phyloP scores from a whole-genome alignment of 495 filamentous ascomycete genomes.

The Aspergillus hancockii region DNA sequence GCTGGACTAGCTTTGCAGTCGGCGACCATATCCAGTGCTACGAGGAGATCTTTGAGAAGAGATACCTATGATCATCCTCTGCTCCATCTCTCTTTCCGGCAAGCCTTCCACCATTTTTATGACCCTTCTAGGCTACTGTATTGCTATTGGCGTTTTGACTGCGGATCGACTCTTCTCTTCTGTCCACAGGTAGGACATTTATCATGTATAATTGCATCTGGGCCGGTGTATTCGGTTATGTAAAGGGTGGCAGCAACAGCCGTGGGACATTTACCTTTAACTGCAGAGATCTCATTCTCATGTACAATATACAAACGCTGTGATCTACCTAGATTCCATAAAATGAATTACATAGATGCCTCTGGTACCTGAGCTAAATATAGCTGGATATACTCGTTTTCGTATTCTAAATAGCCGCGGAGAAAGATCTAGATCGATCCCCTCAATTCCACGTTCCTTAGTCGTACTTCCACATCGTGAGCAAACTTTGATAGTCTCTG shows the following conservation, averaged over 20 bases:
- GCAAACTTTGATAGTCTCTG: not conserved
- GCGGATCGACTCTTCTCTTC: not conserved
- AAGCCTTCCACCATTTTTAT: slow-evolving; percentile 3
- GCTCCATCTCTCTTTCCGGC: not conserved
- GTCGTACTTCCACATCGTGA: no score
- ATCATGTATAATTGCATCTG: slow-evolving; percentile 4
- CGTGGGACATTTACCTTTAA: not conserved
- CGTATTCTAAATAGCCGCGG: no score
- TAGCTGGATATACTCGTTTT: no score
- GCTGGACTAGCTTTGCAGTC: slow-evolving; percentile 72
- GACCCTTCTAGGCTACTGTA: slow-evolving; percentile 19
- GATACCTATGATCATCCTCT: slow-evolving; percentile 41
- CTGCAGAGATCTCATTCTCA: not conserved
- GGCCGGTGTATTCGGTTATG: slow-evolving; percentile 4
- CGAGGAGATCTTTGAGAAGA: slow-evolving; percentile 74
- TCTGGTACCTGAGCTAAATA: no score
- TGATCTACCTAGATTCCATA: slow-evolving; percentile 5
- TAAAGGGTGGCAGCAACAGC: slow-evolving; percentile 2
- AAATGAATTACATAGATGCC: not conserved
- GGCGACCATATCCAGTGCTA: slow-evolving; percentile 88
- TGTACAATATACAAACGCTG: slow-evolving; percentile 10
- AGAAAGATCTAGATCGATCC: no score
- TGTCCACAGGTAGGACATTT: slow-evolving; percentile 1
- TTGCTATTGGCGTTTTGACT: slow-evolving; percentile 24
- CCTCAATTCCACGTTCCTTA: no score